Evolutionary conservation across 192 early-diverging fungal genomes (phyloP).

Genomic region (Rhizoclosmatium sp.): DNA sequence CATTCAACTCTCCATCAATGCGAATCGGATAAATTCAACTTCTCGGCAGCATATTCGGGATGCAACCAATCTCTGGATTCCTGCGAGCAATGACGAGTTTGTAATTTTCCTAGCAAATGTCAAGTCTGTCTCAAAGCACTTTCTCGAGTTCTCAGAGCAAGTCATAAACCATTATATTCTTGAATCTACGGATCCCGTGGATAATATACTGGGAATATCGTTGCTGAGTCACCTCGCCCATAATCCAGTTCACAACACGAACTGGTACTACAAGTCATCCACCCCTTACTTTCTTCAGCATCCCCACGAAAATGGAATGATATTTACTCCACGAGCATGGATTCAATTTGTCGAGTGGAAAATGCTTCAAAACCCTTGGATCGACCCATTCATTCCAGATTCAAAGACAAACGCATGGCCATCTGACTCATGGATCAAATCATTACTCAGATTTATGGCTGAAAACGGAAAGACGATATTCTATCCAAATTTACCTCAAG

Average conservation of each 20-base stretch:
- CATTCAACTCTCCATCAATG: background rate
- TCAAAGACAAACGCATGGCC: slow-evolving; percentile 34
- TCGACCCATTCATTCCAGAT: slow-evolving; percentile 28
- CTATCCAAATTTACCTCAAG: slow-evolving; percentile 20
- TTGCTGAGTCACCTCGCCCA: background rate
- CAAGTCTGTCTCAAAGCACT: slow-evolving; percentile 30
- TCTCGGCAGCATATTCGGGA: background rate
- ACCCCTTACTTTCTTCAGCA: slow-evolving; percentile 30
- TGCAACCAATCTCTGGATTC: slow-evolving; percentile 18
- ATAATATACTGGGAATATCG: slow-evolving; percentile 21
- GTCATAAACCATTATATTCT: background rate
- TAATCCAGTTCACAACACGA: background rate
- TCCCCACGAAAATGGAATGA: slow-evolving; percentile 17
- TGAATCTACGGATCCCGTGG: background rate
- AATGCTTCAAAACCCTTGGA: background rate
- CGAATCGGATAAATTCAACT: background rate
- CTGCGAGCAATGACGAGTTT: slow-evolving; percentile 4
- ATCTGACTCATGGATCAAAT: slow-evolving; percentile 26
- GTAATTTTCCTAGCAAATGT: slow-evolving; percentile 40
- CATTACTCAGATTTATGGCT: slow-evolving; percentile 30
- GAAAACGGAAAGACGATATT: slow-evolving; percentile 7
- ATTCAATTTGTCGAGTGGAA: slow-evolving; percentile 29
- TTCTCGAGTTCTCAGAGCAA: slow-evolving; percentile 37
- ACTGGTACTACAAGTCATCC: background rate
- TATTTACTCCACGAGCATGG: slow-evolving; percentile 15